A percentile compares a stretch with the other conserved stretches of the same genome.
Conservation (phyloP, 495 filamentous ascomycete genomes). For the Lasiosphaeriaceae sp. region DNA sequence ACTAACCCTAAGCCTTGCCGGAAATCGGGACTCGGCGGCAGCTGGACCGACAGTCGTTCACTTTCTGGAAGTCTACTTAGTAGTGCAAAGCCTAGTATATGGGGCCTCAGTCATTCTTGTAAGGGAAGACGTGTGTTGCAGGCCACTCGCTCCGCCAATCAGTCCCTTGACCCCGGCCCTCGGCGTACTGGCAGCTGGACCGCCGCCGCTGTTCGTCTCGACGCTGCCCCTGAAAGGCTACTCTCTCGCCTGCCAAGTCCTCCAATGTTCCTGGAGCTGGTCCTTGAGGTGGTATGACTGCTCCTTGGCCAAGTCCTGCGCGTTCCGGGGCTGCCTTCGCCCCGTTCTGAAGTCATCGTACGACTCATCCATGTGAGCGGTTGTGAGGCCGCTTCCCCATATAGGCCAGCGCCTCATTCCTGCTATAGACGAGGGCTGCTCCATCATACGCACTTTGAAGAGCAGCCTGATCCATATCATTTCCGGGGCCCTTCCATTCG, state of each 20-base stretch:
- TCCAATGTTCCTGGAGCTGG: slow-evolving; percentile 17
- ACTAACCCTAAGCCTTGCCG: too few species aligned
- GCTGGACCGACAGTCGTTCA: too few species aligned
- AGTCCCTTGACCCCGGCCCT: too few species aligned
- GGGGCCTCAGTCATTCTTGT: too few species aligned
- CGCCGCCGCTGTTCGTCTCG: too few species aligned
- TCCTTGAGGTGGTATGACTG: slow-evolving; percentile 22
- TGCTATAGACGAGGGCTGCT: slow-evolving; percentile 29
- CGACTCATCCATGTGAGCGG: slow-evolving; percentile 7
- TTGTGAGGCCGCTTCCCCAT: slow-evolving; percentile 14
- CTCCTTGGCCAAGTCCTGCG: slow-evolving; percentile 21
- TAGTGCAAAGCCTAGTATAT: too few species aligned
- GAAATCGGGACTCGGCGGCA: too few species aligned
- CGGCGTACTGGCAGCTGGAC: too few species aligned
- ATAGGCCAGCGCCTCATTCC: slow-evolving; percentile 27
- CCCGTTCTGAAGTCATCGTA: slow-evolving; percentile 14
- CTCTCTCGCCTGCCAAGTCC: not conserved
- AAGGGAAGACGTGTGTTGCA: too few species aligned
- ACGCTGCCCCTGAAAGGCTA: too few species aligned
- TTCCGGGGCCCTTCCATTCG: slow-evolving; percentile 28
- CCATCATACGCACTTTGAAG: slow-evolving; percentile 25
- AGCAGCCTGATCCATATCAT: slow-evolving; percentile 20
- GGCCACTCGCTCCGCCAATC: too few species aligned
- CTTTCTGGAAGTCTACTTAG: too few species aligned
- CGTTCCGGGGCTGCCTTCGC: slow-evolving; percentile 19